These are phyloP conservation scores for Termitomyces sp. DNA, from an alignment of 768 basidiomycete species.

Conservation along the genomic window DNA sequence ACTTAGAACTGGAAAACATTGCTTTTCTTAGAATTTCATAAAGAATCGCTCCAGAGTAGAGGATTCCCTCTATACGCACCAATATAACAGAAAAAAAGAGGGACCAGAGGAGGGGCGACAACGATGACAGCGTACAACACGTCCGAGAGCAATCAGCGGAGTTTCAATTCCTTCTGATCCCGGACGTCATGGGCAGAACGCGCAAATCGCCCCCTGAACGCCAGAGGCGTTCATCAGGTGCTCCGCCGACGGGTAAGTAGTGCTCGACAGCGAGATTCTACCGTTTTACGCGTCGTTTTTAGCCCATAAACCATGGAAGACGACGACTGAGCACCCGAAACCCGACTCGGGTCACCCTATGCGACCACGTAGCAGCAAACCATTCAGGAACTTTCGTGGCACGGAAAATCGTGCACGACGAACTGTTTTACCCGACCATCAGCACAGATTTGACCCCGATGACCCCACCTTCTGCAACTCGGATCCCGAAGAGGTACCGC, in stretches of 20 bases:
- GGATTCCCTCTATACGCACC: conserved; percentile 8
- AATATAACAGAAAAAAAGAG: conserved; percentile 14
- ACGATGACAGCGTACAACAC: conserved; percentile 12
- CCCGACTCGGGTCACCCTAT: not conserved
- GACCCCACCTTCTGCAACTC: conserved; percentile 19
- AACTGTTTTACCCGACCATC: not conserved
- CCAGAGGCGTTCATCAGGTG: conserved; percentile 2
- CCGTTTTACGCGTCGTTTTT: conserved; percentile 5
- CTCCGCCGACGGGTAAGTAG: not conserved
- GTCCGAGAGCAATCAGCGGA: conserved; percentile 36
- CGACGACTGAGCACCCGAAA: not conserved
- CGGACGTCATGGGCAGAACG: conserved; percentile 15
- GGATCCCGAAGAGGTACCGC: conserved; percentile 7
- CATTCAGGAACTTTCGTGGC: not conserved
- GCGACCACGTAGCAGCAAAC: conserved; percentile 1
- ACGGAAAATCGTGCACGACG: not conserved
- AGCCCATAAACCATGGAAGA: conserved; percentile 11
- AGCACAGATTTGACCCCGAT: conserved; percentile 12
- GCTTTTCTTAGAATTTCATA: not conserved
- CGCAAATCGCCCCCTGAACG: conserved; percentile 12
- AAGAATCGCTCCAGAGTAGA: not conserved
- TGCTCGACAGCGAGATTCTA: not conserved
- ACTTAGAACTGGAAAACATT: conserved; percentile 8
- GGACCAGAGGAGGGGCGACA: conserved; percentile 18
- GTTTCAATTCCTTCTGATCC: conserved; percentile 34